Base-by-base conservation (phyloP, 2,329 filamentous ascomycete species). In the Alternaria brassicae region DNA sequence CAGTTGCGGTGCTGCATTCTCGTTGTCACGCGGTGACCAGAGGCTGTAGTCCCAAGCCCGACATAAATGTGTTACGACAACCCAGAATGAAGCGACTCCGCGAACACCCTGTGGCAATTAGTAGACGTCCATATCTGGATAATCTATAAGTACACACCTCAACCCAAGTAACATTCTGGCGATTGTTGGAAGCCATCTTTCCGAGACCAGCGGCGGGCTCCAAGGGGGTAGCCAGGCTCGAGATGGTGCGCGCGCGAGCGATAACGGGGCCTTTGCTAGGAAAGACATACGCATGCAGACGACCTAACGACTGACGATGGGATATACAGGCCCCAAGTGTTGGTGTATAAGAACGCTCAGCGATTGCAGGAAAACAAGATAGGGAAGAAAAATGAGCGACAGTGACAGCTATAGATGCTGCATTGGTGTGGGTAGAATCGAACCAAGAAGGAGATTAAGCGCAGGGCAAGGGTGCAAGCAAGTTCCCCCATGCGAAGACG, bases 71-170 rank as follows among this genome's bases (percentile, higher is more conserved):
- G 83, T 85, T 59, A 82, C 72, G 45, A 85, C 80, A 47, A 85
- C 83, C 59, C 84, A 78, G 67, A 83, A 82, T 10, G 83, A 85
- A 19, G 83, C 83, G 36, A 85, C 78, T 60, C 83, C 83, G 61
- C 83, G 80, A 19, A 85, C 78, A 56, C 83, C 83, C 82, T 84
- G 49, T 13, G 19, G 19, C 10, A 9, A 53, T 68, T 55, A 66
- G 60, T 28, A 9, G 17, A 28, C 19, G 48, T 37, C 17, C 28
- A 55, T 39, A 2, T 5, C 12, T n/a, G 32, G 36, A n/a, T 23
- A 21, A 6, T 30, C 13, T 23, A 17, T 4, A 13, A 23, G 27
- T 37, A 68, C 73, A 65, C 62, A 79, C 78, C 70, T 79, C 78
- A 7, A 79, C 70, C 78, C 78, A 79, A 50, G 76, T 78, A 47